These are phyloP conservation scores for Capsella bursapastoris DNA, from an alignment of 345 rosid species.

Conservation along the genomic window DNA sequence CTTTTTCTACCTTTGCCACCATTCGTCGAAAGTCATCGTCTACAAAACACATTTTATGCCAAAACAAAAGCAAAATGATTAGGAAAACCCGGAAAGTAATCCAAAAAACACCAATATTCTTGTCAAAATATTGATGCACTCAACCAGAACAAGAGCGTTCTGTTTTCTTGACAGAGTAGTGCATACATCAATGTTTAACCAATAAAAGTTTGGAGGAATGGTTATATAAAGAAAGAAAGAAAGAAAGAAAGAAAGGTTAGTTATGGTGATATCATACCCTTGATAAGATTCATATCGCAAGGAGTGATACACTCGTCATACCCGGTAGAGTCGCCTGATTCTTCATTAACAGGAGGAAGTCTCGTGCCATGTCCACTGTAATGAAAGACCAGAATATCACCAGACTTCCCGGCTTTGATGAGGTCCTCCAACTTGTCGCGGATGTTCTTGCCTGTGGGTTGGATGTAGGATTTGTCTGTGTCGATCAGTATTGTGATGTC, in stretches of 20 bases:
- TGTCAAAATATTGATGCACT: neutral
- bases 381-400: conserved; percentile 75
- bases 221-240: neutral
- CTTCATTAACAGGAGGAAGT: conserved; percentile 71
- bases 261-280: conserved; percentile 15
- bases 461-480: conserved; percentile 62
- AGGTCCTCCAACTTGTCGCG: conserved; percentile 55
- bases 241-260: neutral
- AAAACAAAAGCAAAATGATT: neutral
- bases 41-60: conserved; percentile 14
- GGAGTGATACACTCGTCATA: conserved; percentile 67
- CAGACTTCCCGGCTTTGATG: conserved; percentile 52
- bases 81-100: neutral
- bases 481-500: conserved; percentile 72
- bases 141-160: neutral
- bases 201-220: neutral
- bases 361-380: conserved; percentile 98
- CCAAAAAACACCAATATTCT: neutral
- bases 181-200: neutral
- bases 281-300: conserved; percentile 40
- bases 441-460: conserved; percentile 85
- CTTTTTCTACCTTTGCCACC: conserved; percentile 5
- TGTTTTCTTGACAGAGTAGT: neutral
- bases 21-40: conserved; percentile 38
- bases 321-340: conserved; percentile 73